Percentiles rank a stretch among this genome's conserved stretches.
Conservation (phyloP, 2,329 filamentous ascomycete species). For the Ophiostoma sp. region DNA sequence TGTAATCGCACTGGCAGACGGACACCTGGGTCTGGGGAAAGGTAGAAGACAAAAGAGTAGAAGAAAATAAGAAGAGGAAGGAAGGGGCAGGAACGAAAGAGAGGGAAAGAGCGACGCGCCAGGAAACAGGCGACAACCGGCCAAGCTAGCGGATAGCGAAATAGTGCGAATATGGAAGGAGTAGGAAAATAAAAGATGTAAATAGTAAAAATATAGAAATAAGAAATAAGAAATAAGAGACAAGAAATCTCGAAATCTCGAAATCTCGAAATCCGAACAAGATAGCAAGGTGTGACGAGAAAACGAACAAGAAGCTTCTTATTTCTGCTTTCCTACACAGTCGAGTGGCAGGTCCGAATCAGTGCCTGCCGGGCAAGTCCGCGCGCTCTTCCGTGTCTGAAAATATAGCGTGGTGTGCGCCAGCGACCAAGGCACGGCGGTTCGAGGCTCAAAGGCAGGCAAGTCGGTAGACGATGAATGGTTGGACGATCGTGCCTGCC, state of each 20-base stretch:
- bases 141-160: neutral
- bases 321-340: neutral
- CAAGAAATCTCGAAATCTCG: neutral
- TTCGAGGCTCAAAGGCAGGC: neutral
- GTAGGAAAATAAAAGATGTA: neutral
- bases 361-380: neutral
- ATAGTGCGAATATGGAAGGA: neutral
- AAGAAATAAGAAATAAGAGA: neutral
- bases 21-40: slow-evolving; percentile 2
- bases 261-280: neutral
- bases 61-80: neutral
- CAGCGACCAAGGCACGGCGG: neutral
- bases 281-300: neutral
- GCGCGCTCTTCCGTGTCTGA: neutral
- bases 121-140: slow-evolving; percentile 9
- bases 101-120: slow-evolving; percentile 20
- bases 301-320: neutral
- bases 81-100: neutral
- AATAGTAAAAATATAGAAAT: neutral
- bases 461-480: neutral
- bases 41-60: neutral
- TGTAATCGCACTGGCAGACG: neutral
- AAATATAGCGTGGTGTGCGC: neutral
- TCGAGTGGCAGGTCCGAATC: neutral
- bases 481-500: slow-evolving; percentile 1